Percentiles rank a stretch among this genome's conserved stretches.
These are phyloP conservation scores for Claviceps paspali DNA, from an alignment of 2,329 filamentous ascomycete genomes.

Conservation along the genomic window DNA sequence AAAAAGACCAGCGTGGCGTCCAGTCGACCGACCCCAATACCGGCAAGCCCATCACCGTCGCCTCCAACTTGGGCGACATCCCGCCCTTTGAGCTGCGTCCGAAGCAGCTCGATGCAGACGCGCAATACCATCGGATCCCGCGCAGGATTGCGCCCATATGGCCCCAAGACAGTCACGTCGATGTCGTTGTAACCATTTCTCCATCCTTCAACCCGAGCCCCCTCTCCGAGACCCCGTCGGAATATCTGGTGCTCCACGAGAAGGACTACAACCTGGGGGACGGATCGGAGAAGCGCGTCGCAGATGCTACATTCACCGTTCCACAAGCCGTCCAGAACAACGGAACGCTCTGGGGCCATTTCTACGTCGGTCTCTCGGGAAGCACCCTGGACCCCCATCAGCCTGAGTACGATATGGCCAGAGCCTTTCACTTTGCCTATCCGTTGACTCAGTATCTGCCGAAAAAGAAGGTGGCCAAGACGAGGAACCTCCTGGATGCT, in stretches of 20 bases:
- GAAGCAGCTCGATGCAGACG: slow-evolving; percentile 41
- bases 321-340: slow-evolving; percentile 76
- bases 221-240: slow-evolving; percentile 47
- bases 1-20: slow-evolving; percentile 31
- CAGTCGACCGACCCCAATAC: slow-evolving; percentile 31
- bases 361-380: slow-evolving; percentile 70
- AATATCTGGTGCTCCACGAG: slow-evolving; percentile 64
- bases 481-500: slow-evolving; percentile 65
- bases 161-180: slow-evolving; percentile 62
- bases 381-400: slow-evolving; percentile 60
- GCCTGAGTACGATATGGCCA: slow-evolving; percentile 54
- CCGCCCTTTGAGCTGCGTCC: slow-evolving; percentile 52
- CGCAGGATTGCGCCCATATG: slow-evolving; percentile 73
- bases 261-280: slow-evolving; percentile 66
- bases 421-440: slow-evolving; percentile 70
- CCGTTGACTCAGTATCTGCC: slow-evolving; percentile 80
- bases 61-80: slow-evolving; percentile 39
- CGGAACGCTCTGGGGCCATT: slow-evolving; percentile 87
- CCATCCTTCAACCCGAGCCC: slow-evolving; percentile 54
- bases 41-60: slow-evolving; percentile 37
- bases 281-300: slow-evolving; percentile 60
- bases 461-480: slow-evolving; percentile 82
- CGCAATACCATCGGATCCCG: slow-evolving; percentile 49
- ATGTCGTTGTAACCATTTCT: slow-evolving; percentile 75
- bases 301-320: slow-evolving; percentile 63